Evolutionary conservation across 1,139 yeast genomes (phyloP).

Genomic region (Sugiyamaella novakii): DNA sequence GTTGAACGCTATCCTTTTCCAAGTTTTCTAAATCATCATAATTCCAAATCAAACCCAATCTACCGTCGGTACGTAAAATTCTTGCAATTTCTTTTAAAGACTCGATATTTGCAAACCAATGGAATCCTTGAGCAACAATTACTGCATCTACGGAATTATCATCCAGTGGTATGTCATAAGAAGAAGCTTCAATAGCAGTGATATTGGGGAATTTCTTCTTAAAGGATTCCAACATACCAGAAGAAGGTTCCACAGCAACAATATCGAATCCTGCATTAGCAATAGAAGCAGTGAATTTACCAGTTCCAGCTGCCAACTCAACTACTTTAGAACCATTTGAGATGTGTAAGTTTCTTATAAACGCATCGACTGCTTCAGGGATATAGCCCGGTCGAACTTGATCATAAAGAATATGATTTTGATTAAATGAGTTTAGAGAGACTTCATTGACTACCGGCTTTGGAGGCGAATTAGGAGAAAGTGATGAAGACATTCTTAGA

Average conservation of each 20-base stretch:
- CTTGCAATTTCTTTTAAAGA: conserved; percentile 56
- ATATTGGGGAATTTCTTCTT: conserved; percentile 52
- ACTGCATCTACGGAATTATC: conserved; percentile 53
- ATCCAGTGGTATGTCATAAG: conserved; percentile 52
- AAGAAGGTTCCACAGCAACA: conserved; percentile 58
- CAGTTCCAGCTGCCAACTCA: conserved; percentile 68
- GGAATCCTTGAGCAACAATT: conserved; percentile 67
- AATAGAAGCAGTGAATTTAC: conserved; percentile 59
- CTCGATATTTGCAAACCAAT: conserved; percentile 61
- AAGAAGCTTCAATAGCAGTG: conserved; percentile 47
- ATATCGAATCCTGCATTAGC: conserved; percentile 50
- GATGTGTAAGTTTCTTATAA: conserved; percentile 47
- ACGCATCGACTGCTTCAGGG: conserved; percentile 51
- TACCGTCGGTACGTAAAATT: conserved; percentile 56
- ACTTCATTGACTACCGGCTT: conserved; percentile 9
- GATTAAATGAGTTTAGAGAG: conserved; percentile 48
- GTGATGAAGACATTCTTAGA: conserved; percentile 1
- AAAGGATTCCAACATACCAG: conserved; percentile 60
- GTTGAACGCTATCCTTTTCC: conserved; percentile 41
- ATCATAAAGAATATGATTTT: conserved; percentile 59
- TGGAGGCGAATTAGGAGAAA: neutral
- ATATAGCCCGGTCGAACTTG: conserved; percentile 58
- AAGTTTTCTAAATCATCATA: conserved; percentile 48
- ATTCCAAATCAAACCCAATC: conserved; percentile 64
- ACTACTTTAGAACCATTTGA: conserved; percentile 43